A percentile compares a stretch with the other conserved stretches of the same genome.
Conservation (phyloP, 331 rosid species). For the Spiraea crenata region DNA sequence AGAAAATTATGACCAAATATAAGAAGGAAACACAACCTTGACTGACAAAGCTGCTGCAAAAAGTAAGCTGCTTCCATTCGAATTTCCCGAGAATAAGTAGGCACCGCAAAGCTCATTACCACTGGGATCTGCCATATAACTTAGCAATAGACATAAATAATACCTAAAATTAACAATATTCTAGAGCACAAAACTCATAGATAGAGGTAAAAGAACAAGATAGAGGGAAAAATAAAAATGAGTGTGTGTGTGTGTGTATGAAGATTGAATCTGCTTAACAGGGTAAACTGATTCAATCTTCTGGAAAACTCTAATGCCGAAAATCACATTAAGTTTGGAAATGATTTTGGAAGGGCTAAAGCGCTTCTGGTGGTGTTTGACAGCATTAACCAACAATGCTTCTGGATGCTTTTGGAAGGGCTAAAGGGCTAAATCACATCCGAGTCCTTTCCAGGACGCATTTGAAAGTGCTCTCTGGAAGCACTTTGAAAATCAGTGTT, state of each 20-base stretch:
- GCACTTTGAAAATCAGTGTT: too few relatives aligned
- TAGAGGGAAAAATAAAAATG: not conserved
- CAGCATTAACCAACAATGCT: too few relatives aligned
- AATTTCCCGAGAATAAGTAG: slow-evolving; percentile 93
- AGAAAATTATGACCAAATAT: slow-evolving; percentile 7
- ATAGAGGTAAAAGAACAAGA: not conserved
- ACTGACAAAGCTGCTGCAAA: slow-evolving; percentile 97
- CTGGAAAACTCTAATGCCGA: not conserved
- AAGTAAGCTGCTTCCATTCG: slow-evolving; percentile 98
- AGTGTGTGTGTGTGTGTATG: not conserved
- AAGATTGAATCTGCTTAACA: not conserved
- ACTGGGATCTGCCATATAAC: slow-evolving; percentile 69
- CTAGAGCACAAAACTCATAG: not conserved
- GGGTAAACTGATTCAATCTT: not conserved
- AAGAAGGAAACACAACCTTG: slow-evolving; percentile 55
- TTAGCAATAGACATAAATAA: slow-evolving; percentile 28
- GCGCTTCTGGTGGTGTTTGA: too few relatives aligned
- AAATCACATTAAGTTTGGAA: not conserved
- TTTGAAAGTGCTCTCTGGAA: too few relatives aligned
- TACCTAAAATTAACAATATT: slow-evolving; percentile 3
- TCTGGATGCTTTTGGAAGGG: too few relatives aligned
- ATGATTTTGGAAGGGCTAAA: too few relatives aligned
- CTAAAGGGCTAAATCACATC: too few relatives aligned
- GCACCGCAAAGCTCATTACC: slow-evolving; percentile 84
- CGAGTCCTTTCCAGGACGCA: too few relatives aligned